Percentiles rank a stretch among this genome's conserved stretches.
Evolutionary conservation across 129 eudicot genomes (phyloP).

Genomic region (Flaveria trinervia): DNA sequence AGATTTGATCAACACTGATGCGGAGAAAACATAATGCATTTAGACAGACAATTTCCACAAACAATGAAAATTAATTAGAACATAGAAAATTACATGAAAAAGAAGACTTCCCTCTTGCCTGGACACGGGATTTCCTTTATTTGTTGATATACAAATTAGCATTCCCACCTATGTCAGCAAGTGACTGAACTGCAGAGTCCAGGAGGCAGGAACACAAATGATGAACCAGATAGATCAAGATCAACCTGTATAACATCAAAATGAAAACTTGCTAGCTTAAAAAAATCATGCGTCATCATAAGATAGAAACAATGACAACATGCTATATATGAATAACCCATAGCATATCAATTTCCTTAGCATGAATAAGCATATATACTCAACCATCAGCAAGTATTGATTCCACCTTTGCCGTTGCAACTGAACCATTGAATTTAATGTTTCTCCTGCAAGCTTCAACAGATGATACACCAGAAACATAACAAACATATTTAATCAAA

Average conservation of each 20-base stretch:
- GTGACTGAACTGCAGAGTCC: conserved; percentile 94
- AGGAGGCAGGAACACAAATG: conserved; percentile 63
- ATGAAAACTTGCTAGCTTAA: background rate
- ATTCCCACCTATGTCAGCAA: conserved; percentile 75
- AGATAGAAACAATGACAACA: too few species aligned
- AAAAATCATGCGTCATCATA: too few species aligned
- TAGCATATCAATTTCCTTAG: too few species aligned
- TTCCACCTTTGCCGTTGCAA: too few species aligned
- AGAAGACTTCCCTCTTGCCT: conserved; percentile 97
- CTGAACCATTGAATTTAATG: too few species aligned
- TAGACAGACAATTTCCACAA: background rate
- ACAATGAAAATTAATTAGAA: background rate
- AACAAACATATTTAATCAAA: too few species aligned
- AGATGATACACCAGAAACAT: too few species aligned
- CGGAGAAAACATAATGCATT: background rate
- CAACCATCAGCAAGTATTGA: too few species aligned
- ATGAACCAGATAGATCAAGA: conserved; percentile 97
- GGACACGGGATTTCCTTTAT: conserved; percentile 64
- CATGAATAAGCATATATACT: too few species aligned
- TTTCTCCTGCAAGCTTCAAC: too few species aligned
- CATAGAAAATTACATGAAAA: conserved; percentile 41
- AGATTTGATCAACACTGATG: background rate
- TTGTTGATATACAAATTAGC: too few species aligned
- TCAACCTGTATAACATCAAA: conserved; percentile 64
- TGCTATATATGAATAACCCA: too few species aligned